Percentiles rank a stretch among this genome's conserved stretches.
These are phyloP conservation scores for Phytopythium montanum DNA, from an alignment of 352 stramenopile genomes.

Conservation along the genomic window DNA sequence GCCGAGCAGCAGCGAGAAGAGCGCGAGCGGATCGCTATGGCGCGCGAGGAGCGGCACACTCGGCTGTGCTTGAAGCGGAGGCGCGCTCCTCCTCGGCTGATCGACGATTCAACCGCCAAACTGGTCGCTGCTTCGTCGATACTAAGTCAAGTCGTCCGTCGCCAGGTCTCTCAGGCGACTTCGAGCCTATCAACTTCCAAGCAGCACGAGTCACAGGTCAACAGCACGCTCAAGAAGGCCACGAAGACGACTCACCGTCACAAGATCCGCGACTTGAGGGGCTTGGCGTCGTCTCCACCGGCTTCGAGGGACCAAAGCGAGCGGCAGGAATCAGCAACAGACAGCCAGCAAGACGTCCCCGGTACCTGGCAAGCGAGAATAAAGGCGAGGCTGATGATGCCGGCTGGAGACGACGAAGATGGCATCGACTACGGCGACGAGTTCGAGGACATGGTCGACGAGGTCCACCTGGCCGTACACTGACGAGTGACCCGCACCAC, in stretches of 20 bases:
- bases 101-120: background rate
- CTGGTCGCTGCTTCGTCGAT: background rate
- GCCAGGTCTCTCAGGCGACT: background rate
- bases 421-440: conserved; percentile 70
- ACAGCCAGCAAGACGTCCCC: background rate
- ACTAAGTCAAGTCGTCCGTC: background rate
- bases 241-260: background rate
- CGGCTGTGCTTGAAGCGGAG: conserved; percentile 46
- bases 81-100: background rate
- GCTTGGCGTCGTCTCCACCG: background rate
- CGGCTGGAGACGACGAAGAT: conserved; percentile 11
- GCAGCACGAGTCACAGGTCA: background rate
- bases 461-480: conserved; percentile 35
- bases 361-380: conserved; percentile 1
- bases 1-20: conserved; percentile 64
- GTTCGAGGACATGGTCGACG: conserved; percentile 83
- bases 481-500: conserved; percentile 32
- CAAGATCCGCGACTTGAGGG: background rate
- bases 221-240: background rate
- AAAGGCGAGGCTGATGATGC: conserved; percentile 1
- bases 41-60: conserved; percentile 62
- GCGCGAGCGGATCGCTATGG: conserved; percentile 58
- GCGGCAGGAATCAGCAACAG: background rate
- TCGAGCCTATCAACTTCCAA: background rate
- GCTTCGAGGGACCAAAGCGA: background rate